Conservation (phyloP, 2,329 filamentous ascomycete genomes). For the Neofusicoccum ribis region DNA sequence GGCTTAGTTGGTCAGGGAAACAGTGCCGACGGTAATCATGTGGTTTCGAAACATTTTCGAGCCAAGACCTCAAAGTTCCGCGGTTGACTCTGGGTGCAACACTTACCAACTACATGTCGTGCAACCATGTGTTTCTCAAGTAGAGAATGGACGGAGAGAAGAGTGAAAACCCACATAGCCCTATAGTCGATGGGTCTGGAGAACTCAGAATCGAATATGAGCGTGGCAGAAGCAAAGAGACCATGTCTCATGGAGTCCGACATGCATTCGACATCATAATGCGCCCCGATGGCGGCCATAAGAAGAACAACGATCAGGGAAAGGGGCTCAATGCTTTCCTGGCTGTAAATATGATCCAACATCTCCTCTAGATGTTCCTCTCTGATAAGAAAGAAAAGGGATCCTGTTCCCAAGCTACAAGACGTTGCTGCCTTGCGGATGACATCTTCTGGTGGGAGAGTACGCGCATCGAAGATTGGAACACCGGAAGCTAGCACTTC, state of each 20-base stretch:
- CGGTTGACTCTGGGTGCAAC: too few species aligned
- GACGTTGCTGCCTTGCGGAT: slow-evolving; percentile 34
- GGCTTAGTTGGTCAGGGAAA: too few species aligned
- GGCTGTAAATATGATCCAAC: slow-evolving; percentile 36
- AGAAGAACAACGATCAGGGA: slow-evolving; percentile 38
- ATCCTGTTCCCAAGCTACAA: slow-evolving; percentile 37
- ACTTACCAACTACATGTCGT: slow-evolving; percentile 37
- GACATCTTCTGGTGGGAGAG: slow-evolving; percentile 34
- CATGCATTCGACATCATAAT: slow-evolving; percentile 39
- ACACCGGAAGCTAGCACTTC: slow-evolving; percentile 31
- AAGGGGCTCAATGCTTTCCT: slow-evolving; percentile 31
- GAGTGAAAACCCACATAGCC: slow-evolving; percentile 37
- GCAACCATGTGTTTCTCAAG: slow-evolving; percentile 42
- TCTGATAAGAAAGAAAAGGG: slow-evolving; percentile 39
- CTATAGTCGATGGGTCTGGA: slow-evolving; percentile 33
- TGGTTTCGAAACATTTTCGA: too few species aligned
- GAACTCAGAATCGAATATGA: slow-evolving; percentile 35
- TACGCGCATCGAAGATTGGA: slow-evolving; percentile 29
- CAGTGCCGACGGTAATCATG: too few species aligned
- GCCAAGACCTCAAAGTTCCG: too few species aligned
- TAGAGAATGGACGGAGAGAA: slow-evolving; percentile 38
- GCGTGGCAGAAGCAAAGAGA: slow-evolving; percentile 36
- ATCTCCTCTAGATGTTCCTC: slow-evolving; percentile 34
- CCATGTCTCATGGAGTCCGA: slow-evolving; percentile 32
- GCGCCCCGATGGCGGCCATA: slow-evolving; percentile 37